Base-by-base conservation (phyloP, 148 eudicot genomes). In the Pharnaceum exiguum region DNA sequence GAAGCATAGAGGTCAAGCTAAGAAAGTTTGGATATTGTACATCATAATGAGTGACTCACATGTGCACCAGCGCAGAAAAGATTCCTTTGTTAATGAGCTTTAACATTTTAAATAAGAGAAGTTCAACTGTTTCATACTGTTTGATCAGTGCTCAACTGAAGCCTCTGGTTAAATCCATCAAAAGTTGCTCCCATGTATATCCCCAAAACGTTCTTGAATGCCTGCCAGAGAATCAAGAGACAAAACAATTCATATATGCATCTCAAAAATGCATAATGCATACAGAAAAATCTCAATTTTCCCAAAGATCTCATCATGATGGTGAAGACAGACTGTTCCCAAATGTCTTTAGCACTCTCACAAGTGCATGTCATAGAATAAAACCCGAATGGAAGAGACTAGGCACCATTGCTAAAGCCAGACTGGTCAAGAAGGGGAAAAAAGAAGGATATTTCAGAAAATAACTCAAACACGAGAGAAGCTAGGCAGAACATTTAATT, bases 131-230 rank as follows among this genome's bases (percentile, higher is more conserved):
- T 54, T 57, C 42, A n/a, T 51, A 43, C 7, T 46, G 52, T 53
- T 5, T 33, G 48, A 52, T 31, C 21, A 51, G 66, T 57, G 62
- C 49, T 66, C 67, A 69, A 51, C 56, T 63, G 50, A 56, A 71
- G n/a, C 55, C 19, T 58, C 63, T 48, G 59, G 67, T 49, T 68
- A 60, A 71, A 67, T 46, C 72, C 76, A 44, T 66, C 64, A 40
- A 71, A 49, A 42, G 71, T 62, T 32, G 73, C 53, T 59, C 95
- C 93, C 75, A 87, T 66, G 59, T 87, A 79, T 57, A 75, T 62
- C 53, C 71, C 75, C 77, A 91, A 71, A 57, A 82, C 87, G 13
- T 85, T 85, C 79, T 70, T 83, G 76, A 84, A 85, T 30, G 84
- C 90, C 97, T 91, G 86, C 51, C 40, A 65, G 58, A 77, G 29